Evolutionary conservation across 164 flowering plant genomes (phyloP), one percentile per base, ranked within the genome.

Genomic region (Paratinospora sagittata): DNA sequence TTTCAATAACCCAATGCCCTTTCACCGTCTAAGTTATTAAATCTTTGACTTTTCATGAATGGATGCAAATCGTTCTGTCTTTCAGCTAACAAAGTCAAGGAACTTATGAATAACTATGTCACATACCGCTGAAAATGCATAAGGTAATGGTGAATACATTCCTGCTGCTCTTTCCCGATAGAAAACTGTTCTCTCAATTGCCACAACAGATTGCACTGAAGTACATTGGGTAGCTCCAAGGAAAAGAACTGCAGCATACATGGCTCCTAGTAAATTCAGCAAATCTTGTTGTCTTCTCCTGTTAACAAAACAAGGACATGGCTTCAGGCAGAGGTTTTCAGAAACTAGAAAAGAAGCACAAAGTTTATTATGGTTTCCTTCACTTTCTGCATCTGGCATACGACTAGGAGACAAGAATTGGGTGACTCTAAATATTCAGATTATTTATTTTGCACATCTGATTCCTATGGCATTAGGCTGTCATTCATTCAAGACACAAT

Each of bases 81-180:
- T 33, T 64, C 21, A 57, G 16, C 65, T 21, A 66, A 6, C 26
- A 30, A 37, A 52, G 37, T 19, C 17, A 12, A 19, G 14, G n/a
- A 47, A 57, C 0, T 24, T 13, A 16, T 3, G 3, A 10, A 63
- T 27, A 13, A 52, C 26, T 6, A 19, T 61, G 23, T 68, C 33
- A 12, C 45, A 74, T 76, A 90, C 96, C 88, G 88, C 92, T 63
- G 89, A 81, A 72, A 89, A 78, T 66, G 97, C 94, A 73, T 88
- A 91, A 67, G 97, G 91, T 65, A 88, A 41, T 27, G 84, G 79
- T 63, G 97, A 89, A 69, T 88, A 88, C 97, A 91, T 88, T 67
- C 97, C 92, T 12, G 93, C 90, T 39, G 93, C 93, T 78, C 82
- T 86, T 82, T 91, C 97, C 9, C 97, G 92, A 72, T 91, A 89